Conservation (phyloP, 306 rosid genomes). For the Myrica gale region DNA sequence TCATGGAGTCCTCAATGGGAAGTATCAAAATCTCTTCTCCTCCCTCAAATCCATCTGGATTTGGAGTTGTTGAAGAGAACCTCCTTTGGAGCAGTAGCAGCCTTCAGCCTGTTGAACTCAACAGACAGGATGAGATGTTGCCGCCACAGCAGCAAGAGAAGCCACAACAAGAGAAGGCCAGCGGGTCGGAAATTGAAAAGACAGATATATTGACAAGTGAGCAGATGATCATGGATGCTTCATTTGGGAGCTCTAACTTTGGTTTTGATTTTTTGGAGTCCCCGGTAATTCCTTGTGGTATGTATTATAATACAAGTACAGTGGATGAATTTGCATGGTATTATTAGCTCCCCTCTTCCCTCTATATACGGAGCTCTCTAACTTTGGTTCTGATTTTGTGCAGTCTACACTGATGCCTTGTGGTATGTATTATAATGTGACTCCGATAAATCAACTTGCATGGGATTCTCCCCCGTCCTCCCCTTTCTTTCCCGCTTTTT, state of each 20-base stretch:
- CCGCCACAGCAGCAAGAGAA: constrained; percentile 2
- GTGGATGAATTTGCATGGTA: constrained; percentile 35
- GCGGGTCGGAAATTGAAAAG: constrained; percentile 2
- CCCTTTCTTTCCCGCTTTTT: not conserved
- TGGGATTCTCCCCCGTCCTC: not conserved
- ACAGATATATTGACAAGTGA: not conserved
- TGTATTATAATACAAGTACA: constrained; percentile 27
- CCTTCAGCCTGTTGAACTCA: not conserved
- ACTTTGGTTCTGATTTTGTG: constrained; percentile 2
- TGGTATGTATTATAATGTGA: constrained; percentile 4
- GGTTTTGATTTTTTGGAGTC: constrained; percentile 34
- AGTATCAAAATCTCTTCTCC: not conserved
- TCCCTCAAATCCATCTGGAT: constrained; percentile 24
- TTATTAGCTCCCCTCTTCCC: not conserved
- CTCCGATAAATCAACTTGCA: not conserved
- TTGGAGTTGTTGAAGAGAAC: constrained; percentile 6
- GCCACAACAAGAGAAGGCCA: constrained; percentile 8
- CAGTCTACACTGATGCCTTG: not conserved
- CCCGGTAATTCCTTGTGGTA: constrained; percentile 20
- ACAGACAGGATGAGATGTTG: not conserved
- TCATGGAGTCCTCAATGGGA: not conserved
- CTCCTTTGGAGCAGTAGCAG: constrained; percentile 8
- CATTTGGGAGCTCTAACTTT: constrained; percentile 27
- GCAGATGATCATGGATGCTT: constrained; percentile 16
- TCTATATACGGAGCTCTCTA: not conserved